Base-by-base conservation (phyloP, 176 grass and related monocot species). In the Elymus sibiricus region DNA sequence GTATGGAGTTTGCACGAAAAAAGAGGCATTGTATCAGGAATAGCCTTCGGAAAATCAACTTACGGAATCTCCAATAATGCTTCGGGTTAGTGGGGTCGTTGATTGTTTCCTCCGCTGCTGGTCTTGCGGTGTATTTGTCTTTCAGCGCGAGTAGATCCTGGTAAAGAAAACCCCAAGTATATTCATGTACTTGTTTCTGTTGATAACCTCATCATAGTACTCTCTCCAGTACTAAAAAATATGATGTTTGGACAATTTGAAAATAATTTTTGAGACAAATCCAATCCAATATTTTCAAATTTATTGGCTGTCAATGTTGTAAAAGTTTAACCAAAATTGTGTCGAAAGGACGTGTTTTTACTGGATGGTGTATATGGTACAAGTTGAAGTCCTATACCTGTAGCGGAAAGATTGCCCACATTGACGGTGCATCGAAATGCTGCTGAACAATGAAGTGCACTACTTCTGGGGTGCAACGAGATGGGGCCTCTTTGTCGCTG, bases 21-120 rank as follows among this genome's bases (percentile, higher is more conserved):
- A 75, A 59, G 14, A 22, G 78, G 64, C 12, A 5, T 79, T 31
- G 70, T 77, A 40, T 70, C 69, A 88, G 80, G 39, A 77, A 28
- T 79, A 82, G 19, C 21, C 29, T 64, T 73, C 4, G 56, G 8
- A 74, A 84, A 34, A 34, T 74, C 1, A 1, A 96, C 94, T 91
- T 77, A 99, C 97, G 94, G 89, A 93, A 99, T 99, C 92, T 88
- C 94, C 97, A 99, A 38, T 99, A 99, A 81, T 99, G 97, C 83
- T 88, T 97, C 13, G 97, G 97, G 53, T 99, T 99, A 39, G 97
- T 97, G 19, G 97, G 97, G 75, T 99, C 97, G 76, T 99, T 99
- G 90, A 99, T 99, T 61, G 97, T 99, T 86, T 99, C 97, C 90
- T 99, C 97, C 77, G 32, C 70, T 61, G 94, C 89, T 74, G 92